Base-by-base conservation (phyloP, 768 basidiomycete species). In the Piloderma croceum region DNA sequence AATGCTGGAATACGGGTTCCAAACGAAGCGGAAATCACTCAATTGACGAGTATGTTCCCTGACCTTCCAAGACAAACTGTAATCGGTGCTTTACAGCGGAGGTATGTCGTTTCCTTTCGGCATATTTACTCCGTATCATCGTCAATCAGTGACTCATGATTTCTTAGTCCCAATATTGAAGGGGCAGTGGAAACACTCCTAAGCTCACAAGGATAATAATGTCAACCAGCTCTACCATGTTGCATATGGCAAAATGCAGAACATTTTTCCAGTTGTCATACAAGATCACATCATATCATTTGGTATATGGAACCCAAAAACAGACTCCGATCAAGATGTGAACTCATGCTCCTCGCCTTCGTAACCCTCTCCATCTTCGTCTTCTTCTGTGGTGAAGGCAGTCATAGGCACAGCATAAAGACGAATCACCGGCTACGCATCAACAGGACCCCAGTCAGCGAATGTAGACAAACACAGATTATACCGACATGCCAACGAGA, bases 351-450 rank as follows among this genome's bases (percentile, higher is more conserved):
- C n/a, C n/a, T 73, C 74, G 21, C 56, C 67, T 27, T 68, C 69
- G 35, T 67, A 62, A 13, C 36, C 56, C 29, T 57, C 67, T 24
- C 63, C 68, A 13, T 85, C 83, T 15, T 64, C 66, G 39, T 88
- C 88, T 29, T 90, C 90, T 45, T 84, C 83, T 6, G 72, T 80
- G 13, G 83, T 84, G 63, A 98, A 96, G 12, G 93, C 79, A 38
- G 80, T 77, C 53, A 77, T 61, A 3, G 94, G 94, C n/a, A 98
- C 90, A 36, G 87, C 73, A 66, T 97, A 99, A 24, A 99, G 65
- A 41, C 92, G 86, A 59, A 97, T 83, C 53, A 94, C 85, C 38
- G 93, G 86, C 94, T 98, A n/a, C n/a, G n/a, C n/a, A n/a, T n/a
- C n/a, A n/a, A n/a, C n/a, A n/a, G n/a, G n/a, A n/a, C n/a, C n/a